Evolutionary conservation across 2,329 filamentous ascomycete genomes (phyloP), one percentile per base, ranked within the genome.

Genomic region (Neofusicoccum umdonicola): DNA sequence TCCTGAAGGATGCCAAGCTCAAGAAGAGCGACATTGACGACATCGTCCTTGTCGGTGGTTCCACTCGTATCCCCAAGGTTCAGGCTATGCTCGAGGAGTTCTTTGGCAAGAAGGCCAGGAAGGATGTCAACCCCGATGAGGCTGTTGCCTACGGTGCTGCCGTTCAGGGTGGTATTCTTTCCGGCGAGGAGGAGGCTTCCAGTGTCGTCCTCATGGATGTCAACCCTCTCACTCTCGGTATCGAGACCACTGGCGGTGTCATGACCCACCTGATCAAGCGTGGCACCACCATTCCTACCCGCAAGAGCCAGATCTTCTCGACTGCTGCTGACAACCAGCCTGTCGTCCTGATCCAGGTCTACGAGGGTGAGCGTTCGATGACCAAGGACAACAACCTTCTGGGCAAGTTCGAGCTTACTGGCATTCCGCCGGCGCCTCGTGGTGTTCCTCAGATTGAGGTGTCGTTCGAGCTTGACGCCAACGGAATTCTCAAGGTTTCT

Each of bases 51-150:
- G 94, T 98, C 69, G 95, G 95, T 88, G 95, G 95, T 81, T 98
- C 95, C 67, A 98, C 95, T 71, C 94, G 95, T 91, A 98, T 99
- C 72, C 94, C 95, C 80, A 98, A 97, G 90, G 93, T 98, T 71
- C 90, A 96, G 83, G 79, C 87, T 72, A 89, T 98, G 77, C 91
- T 98, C 71, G 93, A 98, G 85, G 93, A 98, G 82, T 98, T 87
- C 87, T 98, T 98, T 79, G 84, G 93, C 80, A 98, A 98, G 91
- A 93, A 95, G 86, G 93, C 93, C 73, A 93, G 90, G 87, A 98
- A 98, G 92, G 92, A 93, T 82, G 97, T 99, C 80, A 98, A 98
- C 88, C 95, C 95, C 73, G 95, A 99, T 77, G 95, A 98, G 86
- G 95, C 95, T 83, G 95, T 98, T 72, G 95, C 95, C 77, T 98